Conservation (phyloP, 202 grass and related monocot genomes). For the Bolboschoenoplectus hybrid region DNA sequence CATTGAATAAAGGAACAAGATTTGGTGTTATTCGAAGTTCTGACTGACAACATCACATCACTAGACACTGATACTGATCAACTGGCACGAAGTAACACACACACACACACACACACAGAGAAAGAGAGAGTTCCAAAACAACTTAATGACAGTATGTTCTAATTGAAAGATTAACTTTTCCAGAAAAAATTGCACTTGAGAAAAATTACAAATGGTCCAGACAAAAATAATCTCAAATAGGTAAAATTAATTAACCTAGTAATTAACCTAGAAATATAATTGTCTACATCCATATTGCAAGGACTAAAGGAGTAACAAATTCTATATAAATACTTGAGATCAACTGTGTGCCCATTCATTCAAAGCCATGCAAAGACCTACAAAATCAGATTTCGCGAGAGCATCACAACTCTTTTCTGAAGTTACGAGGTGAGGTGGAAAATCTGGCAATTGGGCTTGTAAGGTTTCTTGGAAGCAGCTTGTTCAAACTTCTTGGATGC, state of each 20-base stretch:
- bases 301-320: slow-evolving; percentile 20
- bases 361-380: slow-evolving; percentile 29
- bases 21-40: neutral
- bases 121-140: neutral
- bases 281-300: slow-evolving; percentile 26
- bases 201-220: slow-evolving; percentile 8
- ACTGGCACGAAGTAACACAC: neutral
- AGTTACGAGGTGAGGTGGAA: slow-evolving; percentile 83
- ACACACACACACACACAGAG: neutral
- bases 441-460: slow-evolving; percentile 86
- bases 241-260: slow-evolving; percentile 22
- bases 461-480: slow-evolving; percentile 59
- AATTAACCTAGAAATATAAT: slow-evolving; percentile 27
- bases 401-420: slow-evolving; percentile 3
- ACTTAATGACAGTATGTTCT: neutral
- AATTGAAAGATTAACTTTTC: neutral
- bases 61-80: neutral
- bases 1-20: neutral
- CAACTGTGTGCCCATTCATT: neutral
- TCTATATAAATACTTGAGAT: slow-evolving; percentile 36
- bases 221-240: slow-evolving; percentile 27
- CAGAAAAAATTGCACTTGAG: slow-evolving; percentile 20
- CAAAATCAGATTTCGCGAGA: slow-evolving; percentile 3
- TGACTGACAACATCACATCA: too few species aligned
- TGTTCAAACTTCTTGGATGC: slow-evolving; percentile 91